These are phyloP conservation scores for Metschnikowia matae DNA, from an alignment of 805 yeast species.

Conservation along the genomic window DNA sequence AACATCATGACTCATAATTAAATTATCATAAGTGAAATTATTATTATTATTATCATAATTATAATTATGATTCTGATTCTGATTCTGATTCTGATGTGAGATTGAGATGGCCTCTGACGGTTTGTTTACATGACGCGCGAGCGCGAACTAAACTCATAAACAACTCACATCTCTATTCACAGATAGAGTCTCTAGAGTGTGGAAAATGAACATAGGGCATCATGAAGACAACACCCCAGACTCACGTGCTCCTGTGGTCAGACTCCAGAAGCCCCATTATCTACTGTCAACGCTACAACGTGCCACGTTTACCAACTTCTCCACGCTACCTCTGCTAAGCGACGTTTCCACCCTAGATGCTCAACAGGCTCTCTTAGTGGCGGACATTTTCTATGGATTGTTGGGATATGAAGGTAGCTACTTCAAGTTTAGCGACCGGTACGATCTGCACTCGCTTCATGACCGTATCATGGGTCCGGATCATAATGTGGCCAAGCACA, in stretches of 20 bases:
- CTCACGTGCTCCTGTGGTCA: background rate
- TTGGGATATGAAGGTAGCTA: conserved; percentile 75
- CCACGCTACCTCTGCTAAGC: conserved; percentile 7
- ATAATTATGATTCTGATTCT: too few species aligned
- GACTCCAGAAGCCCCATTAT: conserved; percentile 6
- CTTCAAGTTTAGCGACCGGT: conserved; percentile 62
- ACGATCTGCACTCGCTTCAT: conserved; percentile 41
- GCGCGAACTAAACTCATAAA: conserved; percentile 2
- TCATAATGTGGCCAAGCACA: conserved; percentile 61
- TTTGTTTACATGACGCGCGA: conserved; percentile 6
- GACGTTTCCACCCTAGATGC: conserved; percentile 44
- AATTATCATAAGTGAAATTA: too few species aligned
- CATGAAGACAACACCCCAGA: conserved; percentile 2
- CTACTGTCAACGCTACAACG: conserved; percentile 4
- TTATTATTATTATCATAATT: too few species aligned
- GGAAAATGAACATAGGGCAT: conserved; percentile 1
- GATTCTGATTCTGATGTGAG: too few species aligned
- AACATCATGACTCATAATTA: too few species aligned
- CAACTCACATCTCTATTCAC: conserved; percentile 3
- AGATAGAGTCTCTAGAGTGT: conserved; percentile 1
- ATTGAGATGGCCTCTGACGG: background rate
- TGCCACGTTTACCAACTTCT: background rate
- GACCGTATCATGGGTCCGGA: conserved; percentile 65
- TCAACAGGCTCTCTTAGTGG: conserved; percentile 70
- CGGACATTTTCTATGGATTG: conserved; percentile 66